Base-by-base conservation (phyloP, 768 basidiomycete species). In the Boletus vinaceobasis region DNA sequence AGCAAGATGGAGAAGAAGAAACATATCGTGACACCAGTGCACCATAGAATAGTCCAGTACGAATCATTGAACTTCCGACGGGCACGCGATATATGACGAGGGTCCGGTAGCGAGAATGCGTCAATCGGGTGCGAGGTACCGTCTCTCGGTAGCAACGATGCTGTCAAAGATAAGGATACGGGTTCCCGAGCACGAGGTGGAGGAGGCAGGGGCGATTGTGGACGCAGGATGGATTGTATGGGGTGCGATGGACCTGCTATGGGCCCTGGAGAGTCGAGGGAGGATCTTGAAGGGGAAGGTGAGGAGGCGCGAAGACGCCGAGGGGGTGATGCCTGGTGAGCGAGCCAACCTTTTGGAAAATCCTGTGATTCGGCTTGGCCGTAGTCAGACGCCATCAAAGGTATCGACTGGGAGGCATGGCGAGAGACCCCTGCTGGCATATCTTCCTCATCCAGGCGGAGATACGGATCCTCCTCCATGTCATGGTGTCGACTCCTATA, bases 51-150 rank as follows among this genome's bases (percentile, higher is more conserved):
- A 17, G 85, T 90, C 86, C 86, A 90, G 42, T 78, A 70, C 4
- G 82, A 77, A 65, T 92, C 88, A 57, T 92, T 84, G 73, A 85
- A 85, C 71, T 86, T 89, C 70, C 85, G 79, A 51, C 84, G 82
- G 32, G 77, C 74, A 53, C 81, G 76, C 19, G 83, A 79, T n/a
- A 78, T 74, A 60, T 87, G 82, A 43, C 85, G 79, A 23, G 87
- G 88, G 63, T 91, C 88, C 4, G 89, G 90, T 14, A 92, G 77
- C 27, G 83, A 83, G 71, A 93, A 93, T 33, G 86, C 79, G 69
- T 87, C 85, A 19, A 84, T 62, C 5, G 86, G 81, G 45, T 86
- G 79, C 21, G 80, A 70, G 40, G 74, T 74, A 29, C 87, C 87
- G 57, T 89, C 88, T 53, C 89, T 74, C 17, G 88, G 90, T 7